Base-by-base conservation (phyloP, 768 basidiomycete species). In the Coprinellus aureogranulatus region DNA sequence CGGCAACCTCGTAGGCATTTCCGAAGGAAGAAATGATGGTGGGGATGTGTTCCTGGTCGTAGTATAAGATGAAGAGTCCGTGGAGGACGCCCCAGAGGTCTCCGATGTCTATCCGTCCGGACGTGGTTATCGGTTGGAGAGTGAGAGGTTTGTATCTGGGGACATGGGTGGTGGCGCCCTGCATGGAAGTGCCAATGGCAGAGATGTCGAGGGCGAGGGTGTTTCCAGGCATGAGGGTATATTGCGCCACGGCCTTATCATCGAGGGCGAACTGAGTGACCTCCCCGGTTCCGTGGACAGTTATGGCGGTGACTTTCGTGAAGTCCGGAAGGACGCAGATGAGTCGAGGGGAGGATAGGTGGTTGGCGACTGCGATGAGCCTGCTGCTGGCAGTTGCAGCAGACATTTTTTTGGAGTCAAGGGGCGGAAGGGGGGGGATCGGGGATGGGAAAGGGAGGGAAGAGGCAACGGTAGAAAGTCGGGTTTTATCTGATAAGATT, bases 11-110 rank as follows among this genome's bases (percentile, higher is more conserved):
- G 4, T 66, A 52, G 20, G 48, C 50, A 55, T 77, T 77, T 0
- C 62, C 30, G 3, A 78, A 55, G 12, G 59, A 49, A n/a, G 69
- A 63, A 34, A 79, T 58, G 18, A 68, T 54, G 57, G 78, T 54
- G 0, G 80, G 80, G 54, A 80, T 72, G 40, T 71, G 67, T 46
- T 81, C 80, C 44, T 74, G 70, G 8, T 67, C 65, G 45, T 75
- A 70, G 60, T 73, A 64, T 34, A 70, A 58, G 5, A 72, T 73
- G 64, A 77, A 79, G 2, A 81, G 66, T 11, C 73, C 71, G 57
- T 81, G 76, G 16, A 80, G 59, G 37, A 66, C 62, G 3, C 66
- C 72, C 81, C 81, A 82, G 25, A 72, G 53, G 54, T 80, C 71
- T 10, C 66, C 55, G 25, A 75, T 53, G 14, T 67, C 44, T 34